Evolutionary conservation across 108 stramenopile species (phyloP), one percentile per base, ranked within the genome.

Genomic region (Nitzschia putrida): DNA sequence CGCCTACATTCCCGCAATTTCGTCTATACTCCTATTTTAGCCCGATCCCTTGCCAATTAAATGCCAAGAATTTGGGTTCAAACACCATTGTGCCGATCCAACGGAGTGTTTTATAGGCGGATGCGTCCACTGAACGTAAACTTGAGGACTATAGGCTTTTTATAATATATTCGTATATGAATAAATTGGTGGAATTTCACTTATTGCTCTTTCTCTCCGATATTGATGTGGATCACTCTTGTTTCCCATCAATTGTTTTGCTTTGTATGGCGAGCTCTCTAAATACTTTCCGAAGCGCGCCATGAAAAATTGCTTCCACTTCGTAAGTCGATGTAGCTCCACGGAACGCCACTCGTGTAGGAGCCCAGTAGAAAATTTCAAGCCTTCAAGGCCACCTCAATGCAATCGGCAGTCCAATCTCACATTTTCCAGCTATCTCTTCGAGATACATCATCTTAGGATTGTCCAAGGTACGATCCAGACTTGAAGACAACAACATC

Each of bases 391-490:
- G 29, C 29, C n/a, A n/a, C 29, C 29, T 34, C 29, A 34, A 34
- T 34, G 29, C 29, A 34, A 34, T 34, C 4, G 29, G 29, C 29
- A 34, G 3, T 34, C 29, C 4, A 34, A 34, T 45, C 61, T 25
- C 61, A 63, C 61, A 55, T 63, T 63, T 63, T 63, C 47, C 47
- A 49, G 47, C 18, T 49, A 49, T 44, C 44, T 44, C 22, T 24
- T 63, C 61, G 42, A 12, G 40, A 44, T 22, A 47, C 22, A 45
- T 12, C 44, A 22, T 22, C 44, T 13, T 23, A 44, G 23, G 61
- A 45, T 63, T 63, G 61, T 63, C 39, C 61, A 63, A 63, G 61
- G 61, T 63, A 63, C 61, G 61, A 25, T 38, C 18, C 42, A 0
- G 21, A 63, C 61, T 22, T 45, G 61, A 63, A 41, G 44, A 63